A percentile compares a stretch with the other conserved stretches of the same genome.
Evolutionary conservation across 2,329 filamentous ascomycete species (phyloP).

Genomic region (Eurotiales sp.): DNA sequence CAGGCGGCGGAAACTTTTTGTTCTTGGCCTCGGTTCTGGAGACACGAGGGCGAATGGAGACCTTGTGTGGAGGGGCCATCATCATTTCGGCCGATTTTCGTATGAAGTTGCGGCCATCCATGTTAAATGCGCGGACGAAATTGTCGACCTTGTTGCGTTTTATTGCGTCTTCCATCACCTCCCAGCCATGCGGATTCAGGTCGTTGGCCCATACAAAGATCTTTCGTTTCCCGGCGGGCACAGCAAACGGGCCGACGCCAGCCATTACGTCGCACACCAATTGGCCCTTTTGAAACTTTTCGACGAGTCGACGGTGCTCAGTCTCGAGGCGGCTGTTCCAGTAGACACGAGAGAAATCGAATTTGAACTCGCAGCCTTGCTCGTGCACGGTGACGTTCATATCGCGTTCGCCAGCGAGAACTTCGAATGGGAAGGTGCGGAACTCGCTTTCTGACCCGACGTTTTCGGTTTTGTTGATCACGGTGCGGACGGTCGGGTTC

Average conservation of each 20-base stretch:
- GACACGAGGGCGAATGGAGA: constrained; percentile 49
- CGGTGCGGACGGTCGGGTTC: constrained; percentile 73
- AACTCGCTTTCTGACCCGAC: constrained; percentile 83
- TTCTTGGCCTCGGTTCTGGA: constrained; percentile 22
- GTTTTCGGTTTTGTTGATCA: constrained; percentile 92
- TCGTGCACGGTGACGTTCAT: constrained; percentile 80
- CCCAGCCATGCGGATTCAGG: constrained; percentile 85
- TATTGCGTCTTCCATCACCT: constrained; percentile 66
- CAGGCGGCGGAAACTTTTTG: constrained; percentile 25
- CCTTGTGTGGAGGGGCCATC: constrained; percentile 47
- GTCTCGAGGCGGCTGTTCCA: constrained; percentile 92
- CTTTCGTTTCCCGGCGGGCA: constrained; percentile 82
- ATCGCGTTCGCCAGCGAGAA: constrained; percentile 76
- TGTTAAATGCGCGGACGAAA: constrained; percentile 75
- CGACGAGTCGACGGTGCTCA: constrained; percentile 78
- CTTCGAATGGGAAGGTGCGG: constrained; percentile 88
- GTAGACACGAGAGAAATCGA: constrained; percentile 95
- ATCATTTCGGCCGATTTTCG: constrained; percentile 60
- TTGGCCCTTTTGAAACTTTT: constrained; percentile 74
- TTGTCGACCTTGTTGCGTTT: constrained; percentile 71
- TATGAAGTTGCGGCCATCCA: constrained; percentile 81
- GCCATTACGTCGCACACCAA: constrained; percentile 97
- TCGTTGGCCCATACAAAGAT: constrained; percentile 98
- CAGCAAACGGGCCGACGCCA: constrained; percentile 89
- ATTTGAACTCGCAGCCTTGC: constrained; percentile 79